Conservation (phyloP, 2,329 filamentous ascomycete genomes). For the Cadophora sp. region DNA sequence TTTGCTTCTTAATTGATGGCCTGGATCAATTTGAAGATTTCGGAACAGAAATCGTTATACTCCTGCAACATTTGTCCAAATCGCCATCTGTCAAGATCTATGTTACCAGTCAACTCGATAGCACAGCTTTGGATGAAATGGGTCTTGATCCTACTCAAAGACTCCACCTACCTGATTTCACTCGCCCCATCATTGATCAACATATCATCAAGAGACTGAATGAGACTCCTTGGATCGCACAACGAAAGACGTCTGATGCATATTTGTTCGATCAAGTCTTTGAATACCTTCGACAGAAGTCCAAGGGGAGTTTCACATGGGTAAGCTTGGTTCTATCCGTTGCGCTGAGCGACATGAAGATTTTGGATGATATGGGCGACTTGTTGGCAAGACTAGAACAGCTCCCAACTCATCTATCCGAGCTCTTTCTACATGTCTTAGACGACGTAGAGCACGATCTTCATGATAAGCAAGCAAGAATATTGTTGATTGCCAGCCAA, state of each 20-base stretch:
- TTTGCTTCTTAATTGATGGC: constrained; percentile 26
- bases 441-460: background rate
- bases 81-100: constrained; percentile 20
- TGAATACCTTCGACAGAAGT: background rate
- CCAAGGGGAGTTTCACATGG: background rate
- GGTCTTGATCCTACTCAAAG: background rate
- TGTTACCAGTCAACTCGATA: constrained; percentile 10
- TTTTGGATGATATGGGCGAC: background rate
- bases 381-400: background rate
- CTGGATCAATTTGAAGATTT: constrained; percentile 25
- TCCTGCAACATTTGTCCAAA: constrained; percentile 2
- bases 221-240: background rate
- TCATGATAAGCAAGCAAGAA: background rate
- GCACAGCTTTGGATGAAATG: background rate
- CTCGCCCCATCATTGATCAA: background rate
- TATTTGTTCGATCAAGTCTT: background rate
- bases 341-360: background rate
- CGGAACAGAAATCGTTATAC: background rate
- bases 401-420: background rate
- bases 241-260: background rate
- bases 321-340: background rate
- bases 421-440: background rate
- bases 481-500: background rate
- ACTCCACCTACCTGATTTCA: background rate
- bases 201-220: background rate